Conservation (phyloP, 176 grass and related monocot genomes). For the Eleusine coracana region DNA sequence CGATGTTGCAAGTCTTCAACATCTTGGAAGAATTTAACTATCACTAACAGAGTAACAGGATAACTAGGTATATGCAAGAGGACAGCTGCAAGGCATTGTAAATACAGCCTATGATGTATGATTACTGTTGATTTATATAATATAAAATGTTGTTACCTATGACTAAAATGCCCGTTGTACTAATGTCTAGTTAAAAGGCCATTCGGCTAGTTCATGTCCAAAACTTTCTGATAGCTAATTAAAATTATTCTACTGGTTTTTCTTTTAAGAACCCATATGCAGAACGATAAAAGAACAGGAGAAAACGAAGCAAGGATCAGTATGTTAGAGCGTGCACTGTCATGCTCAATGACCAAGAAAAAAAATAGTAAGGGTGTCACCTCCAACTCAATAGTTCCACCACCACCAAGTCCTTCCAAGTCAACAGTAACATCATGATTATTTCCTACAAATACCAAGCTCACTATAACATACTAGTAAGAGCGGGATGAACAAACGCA, state of each 20-base stretch:
- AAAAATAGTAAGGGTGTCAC: conserved; percentile 39
- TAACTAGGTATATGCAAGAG: conserved; percentile 18
- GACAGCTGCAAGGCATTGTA: not conserved
- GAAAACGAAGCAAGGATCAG: conserved; percentile 9
- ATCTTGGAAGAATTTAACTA: conserved; percentile 18
- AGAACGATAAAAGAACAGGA: not conserved
- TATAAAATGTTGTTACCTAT: conserved; percentile 21
- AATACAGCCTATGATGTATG: not conserved
- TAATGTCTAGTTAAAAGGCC: not conserved
- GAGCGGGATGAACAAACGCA: not conserved
- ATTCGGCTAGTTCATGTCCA: not conserved
- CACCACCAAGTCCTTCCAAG: conserved; percentile 74
- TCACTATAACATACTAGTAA: conserved; percentile 29
- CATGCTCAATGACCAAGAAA: not conserved
- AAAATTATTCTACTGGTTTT: conserved; percentile 26
- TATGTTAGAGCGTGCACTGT: conserved; percentile 13
- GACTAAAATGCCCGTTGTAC: conserved; percentile 4
- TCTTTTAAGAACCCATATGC: not conserved
- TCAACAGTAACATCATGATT: conserved; percentile 67
- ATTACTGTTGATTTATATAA: not conserved
- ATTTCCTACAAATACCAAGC: conserved; percentile 56
- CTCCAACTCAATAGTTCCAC: conserved; percentile 86
- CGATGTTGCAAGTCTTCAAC: conserved; percentile 9
- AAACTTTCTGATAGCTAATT: conserved; percentile 9
- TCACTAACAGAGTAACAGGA: conserved; percentile 12